Evolutionary conservation across 352 stramenopile genomes (phyloP), one percentile per base, ranked within the genome.

Genomic region (Phytophthora cactorum): DNA sequence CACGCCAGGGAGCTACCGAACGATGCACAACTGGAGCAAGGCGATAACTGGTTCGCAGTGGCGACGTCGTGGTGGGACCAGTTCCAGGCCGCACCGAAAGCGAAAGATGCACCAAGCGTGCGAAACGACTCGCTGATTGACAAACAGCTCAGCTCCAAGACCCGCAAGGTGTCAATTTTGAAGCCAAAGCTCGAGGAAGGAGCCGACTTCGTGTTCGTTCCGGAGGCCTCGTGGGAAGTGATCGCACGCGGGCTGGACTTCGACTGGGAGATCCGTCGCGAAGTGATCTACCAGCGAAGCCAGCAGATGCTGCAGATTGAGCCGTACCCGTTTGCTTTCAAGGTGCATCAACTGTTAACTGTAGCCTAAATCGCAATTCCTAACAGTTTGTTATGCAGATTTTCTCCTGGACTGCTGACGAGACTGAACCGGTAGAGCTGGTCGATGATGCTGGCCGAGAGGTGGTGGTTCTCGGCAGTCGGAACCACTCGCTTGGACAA

Each of bases 221-320:
- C 59, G 0, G 53, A 62, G 32, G 15, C 44, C 25, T 49, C 52
- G 0, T 72, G 65, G 65, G 52, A 68, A 2, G 52, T 68, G 25
- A 68, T 73, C 47, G 45, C 53, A 0, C 32, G 44, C n/a, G 49
- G 68, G 38, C 25, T 73, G 10, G 49, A 5, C 5, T 64, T 62
- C 39, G 66, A 73, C 66, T 73, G 59, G 59, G 66, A 62, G 4
- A 63, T 73, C 38, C 59, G 65, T 5, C 65, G 65, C 31, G 52
- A 72, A 43, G 65, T 73, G 25, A 47, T 73, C 6, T 73, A 73
- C 52, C 52, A 57, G 38, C 44, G 58, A 29, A 60, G 29, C 15
- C 46, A 53, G 14, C 63, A 57, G 28, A 3, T 58, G n/a, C 50
- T 70, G 14, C 47, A 49, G 41, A 61, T 63, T 15, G 63, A 66